Evolutionary conservation across 2,329 filamentous ascomycete species (phyloP), one percentile per base, ranked within the genome.

Genomic region (Westerdykella ornata): DNA sequence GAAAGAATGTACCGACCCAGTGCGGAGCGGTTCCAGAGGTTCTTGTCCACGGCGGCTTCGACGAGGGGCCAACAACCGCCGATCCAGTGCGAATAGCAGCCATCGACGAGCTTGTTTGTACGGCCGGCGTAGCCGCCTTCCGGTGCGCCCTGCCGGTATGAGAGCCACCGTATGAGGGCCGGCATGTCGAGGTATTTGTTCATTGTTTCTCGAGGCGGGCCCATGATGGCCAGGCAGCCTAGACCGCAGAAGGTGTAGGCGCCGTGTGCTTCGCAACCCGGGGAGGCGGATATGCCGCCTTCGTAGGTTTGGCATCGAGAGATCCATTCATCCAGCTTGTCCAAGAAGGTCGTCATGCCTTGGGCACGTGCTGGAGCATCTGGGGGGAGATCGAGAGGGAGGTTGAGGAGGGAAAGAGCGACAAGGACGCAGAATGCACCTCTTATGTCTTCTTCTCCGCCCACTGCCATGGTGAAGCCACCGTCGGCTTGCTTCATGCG

Each of bases 51-150:
- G 41, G 82, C 82, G 43, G 87, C 86, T 70, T 96, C 85, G 52
- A 97, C 74, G 50, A 98, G 69, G 35, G 90, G 84, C 87, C 89
- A 98, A 70, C 89, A 97, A 41, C 85, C 85, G 41, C 92, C 92
- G 26, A 95, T 84, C 92, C 92, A 98, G 68, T 96, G 90, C 63
- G 87, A 94, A 71, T 98, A 98, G 70, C 92, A 98, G 35, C 90
- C 92, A 66, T 98, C 92, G 22, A 97, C 92, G 22, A 98, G 76
- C 70, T 98, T 98, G 74, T 97, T 97, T 19, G 90, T 95, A 53
- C 92, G 84, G 46, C 92, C 92, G 31, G 87, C 85, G 60, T 95
- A 89, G 28, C 92, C 92, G 49, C 89, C 89, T 65, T 97, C 92
- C 3, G 90, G 92, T 20, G 82, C 81, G 63, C 90, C 85, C 66